These are phyloP conservation scores for Tetradesmus lagerheimii DNA, from an alignment of 139 green algal species.

Conservation along the genomic window DNA sequence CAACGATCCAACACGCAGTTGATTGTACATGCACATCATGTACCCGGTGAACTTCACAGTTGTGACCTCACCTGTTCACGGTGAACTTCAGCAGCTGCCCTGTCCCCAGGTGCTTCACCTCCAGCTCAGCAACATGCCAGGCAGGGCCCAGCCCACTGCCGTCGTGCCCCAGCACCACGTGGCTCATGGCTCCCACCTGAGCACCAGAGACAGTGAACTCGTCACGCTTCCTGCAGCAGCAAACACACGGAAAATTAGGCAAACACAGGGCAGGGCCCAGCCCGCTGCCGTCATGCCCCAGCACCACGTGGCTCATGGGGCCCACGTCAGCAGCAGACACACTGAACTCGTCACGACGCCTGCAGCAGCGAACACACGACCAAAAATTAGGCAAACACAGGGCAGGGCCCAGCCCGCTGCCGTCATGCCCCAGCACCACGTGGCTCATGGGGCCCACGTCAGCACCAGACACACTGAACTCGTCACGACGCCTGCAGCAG, in stretches of 20 bases:
- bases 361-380: neutral
- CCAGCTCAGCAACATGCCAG: slow-evolving; percentile 73
- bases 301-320: slow-evolving; percentile 32
- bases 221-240: neutral
- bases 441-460: slow-evolving; percentile 34
- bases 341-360: neutral
- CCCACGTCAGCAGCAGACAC: slow-evolving; percentile 16
- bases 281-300: slow-evolving; percentile 72
- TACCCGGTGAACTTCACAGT: no score
- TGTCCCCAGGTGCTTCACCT: slow-evolving; percentile 72
- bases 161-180: slow-evolving; percentile 68
- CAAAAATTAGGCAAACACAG: no score
- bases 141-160: slow-evolving; percentile 64
- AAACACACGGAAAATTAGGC: no score
- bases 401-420: slow-evolving; percentile 62
- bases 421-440: slow-evolving; percentile 69
- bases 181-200: slow-evolving; percentile 29
- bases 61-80: slow-evolving; percentile 10
- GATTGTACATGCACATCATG: no score
- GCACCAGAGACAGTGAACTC: neutral
- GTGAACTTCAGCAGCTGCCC: slow-evolving; percentile 64
- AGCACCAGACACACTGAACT: neutral
- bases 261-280: slow-evolving; percentile 61
- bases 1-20: no score
- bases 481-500: neutral